These are phyloP conservation scores for Peronospora belbahrii DNA, from an alignment of 352 stramenopile species.

Conservation along the genomic window DNA sequence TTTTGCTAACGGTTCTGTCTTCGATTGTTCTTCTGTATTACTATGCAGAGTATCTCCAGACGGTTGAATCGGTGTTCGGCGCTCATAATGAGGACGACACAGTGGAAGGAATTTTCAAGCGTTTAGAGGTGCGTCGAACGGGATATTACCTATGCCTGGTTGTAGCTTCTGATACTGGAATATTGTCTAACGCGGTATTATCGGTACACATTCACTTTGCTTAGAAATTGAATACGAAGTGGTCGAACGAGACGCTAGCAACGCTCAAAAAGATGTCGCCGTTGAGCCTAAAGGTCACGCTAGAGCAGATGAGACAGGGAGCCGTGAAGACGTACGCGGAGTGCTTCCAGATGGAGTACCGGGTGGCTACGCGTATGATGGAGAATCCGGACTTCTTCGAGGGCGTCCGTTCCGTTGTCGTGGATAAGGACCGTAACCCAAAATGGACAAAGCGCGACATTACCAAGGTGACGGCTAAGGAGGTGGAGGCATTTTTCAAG, in stretches of 20 bases:
- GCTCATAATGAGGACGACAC: slow-evolving; percentile 66
- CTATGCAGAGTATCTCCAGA: slow-evolving; percentile 51
- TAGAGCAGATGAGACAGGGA: slow-evolving; percentile 90
- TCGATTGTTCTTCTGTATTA: slow-evolving; percentile 9
- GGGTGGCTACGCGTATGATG: slow-evolving; percentile 76
- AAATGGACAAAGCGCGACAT: slow-evolving; percentile 81
- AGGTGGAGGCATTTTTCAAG: slow-evolving; percentile 80
- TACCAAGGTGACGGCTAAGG: slow-evolving; percentile 46
- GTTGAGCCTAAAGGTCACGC: slow-evolving; percentile 90
- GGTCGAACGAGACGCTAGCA: slow-evolving; percentile 67
- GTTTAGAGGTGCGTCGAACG: slow-evolving; percentile 23
- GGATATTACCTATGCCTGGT: not conserved
- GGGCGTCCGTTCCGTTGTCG: slow-evolving; percentile 91
- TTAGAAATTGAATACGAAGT: slow-evolving; percentile 58
- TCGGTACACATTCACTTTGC: slow-evolving; percentile 7
- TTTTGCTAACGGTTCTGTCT: too few relatives aligned
- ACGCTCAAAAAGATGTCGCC: slow-evolving; percentile 89
- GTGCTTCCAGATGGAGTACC: slow-evolving; percentile 94
- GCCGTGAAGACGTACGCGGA: slow-evolving; percentile 76
- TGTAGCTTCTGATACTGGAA: not conserved
- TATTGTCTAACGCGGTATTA: slow-evolving; percentile 4
- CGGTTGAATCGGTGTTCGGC: slow-evolving; percentile 71
- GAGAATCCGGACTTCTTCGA: slow-evolving; percentile 94
- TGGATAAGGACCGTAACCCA: slow-evolving; percentile 93
- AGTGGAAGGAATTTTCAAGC: slow-evolving; percentile 63